Evolutionary conservation across 129 eudicot genomes (phyloP), one percentile per base, ranked within the genome.

Genomic region (Artemisia tridentata): DNA sequence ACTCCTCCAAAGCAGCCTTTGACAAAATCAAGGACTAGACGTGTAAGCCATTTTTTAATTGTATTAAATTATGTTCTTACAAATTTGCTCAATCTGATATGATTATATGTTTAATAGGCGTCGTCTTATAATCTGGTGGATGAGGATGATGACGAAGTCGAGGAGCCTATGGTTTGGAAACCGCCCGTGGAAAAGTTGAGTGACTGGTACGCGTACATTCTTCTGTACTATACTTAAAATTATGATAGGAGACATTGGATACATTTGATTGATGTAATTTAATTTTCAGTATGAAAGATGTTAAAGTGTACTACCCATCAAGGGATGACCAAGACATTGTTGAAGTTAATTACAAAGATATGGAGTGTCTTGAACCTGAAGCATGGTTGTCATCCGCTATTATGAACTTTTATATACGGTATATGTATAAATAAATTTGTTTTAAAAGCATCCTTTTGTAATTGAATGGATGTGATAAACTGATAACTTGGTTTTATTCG

Each of bases 391-490:
- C 98, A 49, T 92, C 98, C 56, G 69, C 88, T 21, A 87, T 92
- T 52, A 89, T 92, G 87, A 89, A 92, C 45, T 92, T 87, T 73
- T 92, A 87, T 80, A 87, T 92, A 64, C 75, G 88, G 98, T 89
- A 83, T 78, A 77, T 76, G 16, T 60, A 60, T 51, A 64, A 34
- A 69, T 59, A 50, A 68, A 14, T 57, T 14, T 25, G 67, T 25
- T 41, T 16, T 29, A 38, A 20, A 29, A 48, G 77, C 57, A 53
- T 53, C 61, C 19, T 25, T 49, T 47, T 62, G 19, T 31, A 18
- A 49, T 8, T 38, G 45, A 38, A 38, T 38, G 45, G 45, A 38
- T 7, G 10, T 38, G 45, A 38, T 38, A 38, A 7, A 38, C 45
- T 38, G 45, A 43, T 75, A 20, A 16, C 18, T 72, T 49, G 13